Conservation (phyloP, 345 rosid genomes). For the Lepidium aucheri region DNA sequence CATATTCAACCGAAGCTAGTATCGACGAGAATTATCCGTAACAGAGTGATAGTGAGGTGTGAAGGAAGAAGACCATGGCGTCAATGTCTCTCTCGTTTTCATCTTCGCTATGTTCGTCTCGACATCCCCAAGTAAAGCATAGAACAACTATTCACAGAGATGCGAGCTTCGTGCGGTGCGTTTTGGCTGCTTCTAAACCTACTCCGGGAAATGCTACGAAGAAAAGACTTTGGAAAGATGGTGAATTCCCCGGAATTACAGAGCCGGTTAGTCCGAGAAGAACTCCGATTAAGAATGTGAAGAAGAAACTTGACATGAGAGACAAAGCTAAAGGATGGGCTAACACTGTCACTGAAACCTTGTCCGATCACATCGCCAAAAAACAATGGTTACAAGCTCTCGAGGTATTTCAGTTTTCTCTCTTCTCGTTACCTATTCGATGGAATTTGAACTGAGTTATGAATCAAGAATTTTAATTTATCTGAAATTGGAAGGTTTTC, state of each 20-base stretch:
- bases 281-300: slow-evolving; percentile 55
- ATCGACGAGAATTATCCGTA: slow-evolving; percentile 12
- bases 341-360: slow-evolving; percentile 67
- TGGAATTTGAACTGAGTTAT: background rate
- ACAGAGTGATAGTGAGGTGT: slow-evolving; percentile 1
- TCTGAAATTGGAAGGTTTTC: background rate
- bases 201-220: slow-evolving; percentile 25
- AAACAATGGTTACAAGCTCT: slow-evolving; percentile 82
- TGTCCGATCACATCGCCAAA: slow-evolving; percentile 64
- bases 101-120: slow-evolving; percentile 41
- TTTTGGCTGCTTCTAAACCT: slow-evolving; percentile 29
- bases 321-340: slow-evolving; percentile 67
- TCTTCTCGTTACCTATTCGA: background rate
- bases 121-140: slow-evolving; percentile 18
- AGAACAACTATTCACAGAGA: background rate
- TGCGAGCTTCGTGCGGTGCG: slow-evolving; percentile 18
- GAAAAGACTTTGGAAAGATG: slow-evolving; percentile 70
- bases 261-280: slow-evolving; percentile 31
- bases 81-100: slow-evolving; percentile 52
- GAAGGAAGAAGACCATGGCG: slow-evolving; percentile 23
- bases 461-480: background rate
- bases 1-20: slow-evolving; percentile 10
- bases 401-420: slow-evolving; percentile 33
- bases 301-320: slow-evolving; percentile 66
- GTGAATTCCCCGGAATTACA: slow-evolving; percentile 66